Conservation (phyloP, 805 yeast genomes). For the Zygosaccharomyces bisporus region DNA sequence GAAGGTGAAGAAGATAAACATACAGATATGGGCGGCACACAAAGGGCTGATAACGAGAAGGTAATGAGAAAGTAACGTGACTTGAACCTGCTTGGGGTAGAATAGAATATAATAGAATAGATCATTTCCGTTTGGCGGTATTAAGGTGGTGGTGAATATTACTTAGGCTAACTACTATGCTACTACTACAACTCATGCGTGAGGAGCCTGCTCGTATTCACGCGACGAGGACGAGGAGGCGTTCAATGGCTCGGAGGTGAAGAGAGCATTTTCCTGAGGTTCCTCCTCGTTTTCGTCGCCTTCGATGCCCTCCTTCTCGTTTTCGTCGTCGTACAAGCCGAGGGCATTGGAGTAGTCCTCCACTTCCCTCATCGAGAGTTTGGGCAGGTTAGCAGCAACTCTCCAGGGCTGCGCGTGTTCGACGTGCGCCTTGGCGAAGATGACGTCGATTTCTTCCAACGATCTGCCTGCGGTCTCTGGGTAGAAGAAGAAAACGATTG, state of each 20-base stretch:
- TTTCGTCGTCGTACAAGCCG: constrained; percentile 49
- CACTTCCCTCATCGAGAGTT: constrained; percentile 50
- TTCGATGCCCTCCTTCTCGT: constrained; percentile 31
- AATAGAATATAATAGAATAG: no score
- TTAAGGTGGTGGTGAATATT: not conserved
- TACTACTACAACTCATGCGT: constrained; percentile 3
- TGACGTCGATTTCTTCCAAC: constrained; percentile 71
- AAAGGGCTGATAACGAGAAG: no score
- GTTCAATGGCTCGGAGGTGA: constrained; percentile 5
- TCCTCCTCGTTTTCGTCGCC: constrained; percentile 22
- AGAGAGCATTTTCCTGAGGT: constrained; percentile 6
- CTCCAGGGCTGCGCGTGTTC: constrained; percentile 58
- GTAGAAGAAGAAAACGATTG: constrained; percentile 61
- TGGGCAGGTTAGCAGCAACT: constrained; percentile 62
- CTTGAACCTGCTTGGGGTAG: no score
- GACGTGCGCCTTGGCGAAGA: constrained; percentile 42
- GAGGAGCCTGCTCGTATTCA: constrained; percentile 8
- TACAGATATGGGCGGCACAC: no score
- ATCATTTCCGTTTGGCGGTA: not conserved
- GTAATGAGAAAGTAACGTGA: no score
- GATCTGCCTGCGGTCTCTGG: constrained; percentile 78
- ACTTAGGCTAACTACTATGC: not conserved
- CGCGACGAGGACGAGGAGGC: constrained; percentile 3
- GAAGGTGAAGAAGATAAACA: no score
- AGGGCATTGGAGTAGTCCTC: constrained; percentile 57